Evolutionary conservation across 78 protist species (phyloP).

Genomic region (Dictyostelium capitatum): DNA sequence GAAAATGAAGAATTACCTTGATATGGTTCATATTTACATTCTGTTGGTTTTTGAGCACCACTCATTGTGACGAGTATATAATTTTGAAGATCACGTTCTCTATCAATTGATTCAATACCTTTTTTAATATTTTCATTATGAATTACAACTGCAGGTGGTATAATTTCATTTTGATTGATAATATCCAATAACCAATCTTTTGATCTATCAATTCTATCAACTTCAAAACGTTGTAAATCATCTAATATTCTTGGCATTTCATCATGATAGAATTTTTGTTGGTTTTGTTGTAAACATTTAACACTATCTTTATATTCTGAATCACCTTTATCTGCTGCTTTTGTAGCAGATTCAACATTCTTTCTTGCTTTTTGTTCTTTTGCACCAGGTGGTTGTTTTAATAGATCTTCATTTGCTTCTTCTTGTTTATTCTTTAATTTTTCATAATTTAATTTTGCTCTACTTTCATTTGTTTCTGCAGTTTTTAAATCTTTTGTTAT

Average conservation of each 20-base stretch:
- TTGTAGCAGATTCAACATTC: constrained; percentile 63
- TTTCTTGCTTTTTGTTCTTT: constrained; percentile 76
- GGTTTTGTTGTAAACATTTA: constrained; percentile 44
- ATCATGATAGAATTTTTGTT: constrained; percentile 67
- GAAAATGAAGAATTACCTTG: constrained; percentile 9
- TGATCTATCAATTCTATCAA: constrained; percentile 52
- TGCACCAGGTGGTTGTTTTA: constrained; percentile 76
- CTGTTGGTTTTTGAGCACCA: constrained; percentile 74
- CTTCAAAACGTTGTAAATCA: constrained; percentile 72
- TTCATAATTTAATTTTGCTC: constrained; percentile 70
- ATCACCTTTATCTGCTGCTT: constrained; percentile 71
- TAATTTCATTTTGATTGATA: neutral
- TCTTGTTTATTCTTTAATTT: constrained; percentile 77
- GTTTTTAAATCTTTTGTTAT: constrained; percentile 65
- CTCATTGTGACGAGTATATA: constrained; percentile 46
- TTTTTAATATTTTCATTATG: constrained; percentile 46
- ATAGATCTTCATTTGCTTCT: constrained; percentile 56
- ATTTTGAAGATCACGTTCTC: constrained; percentile 64
- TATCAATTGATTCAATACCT: constrained; percentile 45
- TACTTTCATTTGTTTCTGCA: constrained; percentile 59
- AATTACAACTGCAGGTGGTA: constrained; percentile 23
- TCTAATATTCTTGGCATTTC: constrained; percentile 75
- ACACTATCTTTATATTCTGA: constrained; percentile 63
- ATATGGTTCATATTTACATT: constrained; percentile 76
- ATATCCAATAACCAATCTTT: constrained; percentile 64